Percentiles rank a stretch among this genome's conserved stretches.
phyloP scores from a whole-genome alignment of 495 filamentous ascomycete species.

The Trichocladium uniseriatum region DNA sequence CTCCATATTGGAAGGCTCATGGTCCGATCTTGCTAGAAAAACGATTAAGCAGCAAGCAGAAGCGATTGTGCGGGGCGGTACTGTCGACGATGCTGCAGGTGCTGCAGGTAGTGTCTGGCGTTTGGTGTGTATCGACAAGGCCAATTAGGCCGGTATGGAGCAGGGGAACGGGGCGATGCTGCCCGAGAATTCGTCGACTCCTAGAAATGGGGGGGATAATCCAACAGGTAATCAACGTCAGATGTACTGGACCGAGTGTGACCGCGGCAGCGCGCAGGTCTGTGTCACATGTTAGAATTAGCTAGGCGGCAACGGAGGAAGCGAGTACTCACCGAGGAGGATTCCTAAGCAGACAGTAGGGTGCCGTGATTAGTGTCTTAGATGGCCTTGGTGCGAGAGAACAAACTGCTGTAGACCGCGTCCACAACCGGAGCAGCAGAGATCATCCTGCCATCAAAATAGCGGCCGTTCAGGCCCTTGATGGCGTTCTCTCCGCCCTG shows the following conservation, averaged over 20 bases:
- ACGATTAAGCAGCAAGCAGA: not conserved
- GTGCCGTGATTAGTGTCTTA: slow-evolving; percentile 47
- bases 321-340: slow-evolving; percentile 18
- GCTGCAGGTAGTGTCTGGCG: not conserved
- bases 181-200: not conserved
- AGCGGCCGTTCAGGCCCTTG: slow-evolving; percentile 93
- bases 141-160: not conserved
- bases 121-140: not conserved
- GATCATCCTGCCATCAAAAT: slow-evolving; percentile 85
- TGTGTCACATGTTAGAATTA: not conserved
- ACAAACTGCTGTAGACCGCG: slow-evolving; percentile 95
- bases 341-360: slow-evolving; percentile 34
- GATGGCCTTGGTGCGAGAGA: slow-evolving; percentile 72
- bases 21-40: not conserved
- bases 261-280: not conserved
- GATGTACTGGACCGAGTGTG: not conserved
- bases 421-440: slow-evolving; percentile 93
- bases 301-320: not conserved
- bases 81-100: not conserved
- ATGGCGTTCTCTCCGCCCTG: slow-evolving; percentile 93
- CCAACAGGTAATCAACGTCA: not conserved
- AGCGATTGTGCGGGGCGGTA: not conserved
- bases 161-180: not conserved
- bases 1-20: not conserved
- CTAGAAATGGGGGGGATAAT: not conserved